Conservation (phyloP, 768 basidiomycete genomes). For the Phallus indusiatus region DNA sequence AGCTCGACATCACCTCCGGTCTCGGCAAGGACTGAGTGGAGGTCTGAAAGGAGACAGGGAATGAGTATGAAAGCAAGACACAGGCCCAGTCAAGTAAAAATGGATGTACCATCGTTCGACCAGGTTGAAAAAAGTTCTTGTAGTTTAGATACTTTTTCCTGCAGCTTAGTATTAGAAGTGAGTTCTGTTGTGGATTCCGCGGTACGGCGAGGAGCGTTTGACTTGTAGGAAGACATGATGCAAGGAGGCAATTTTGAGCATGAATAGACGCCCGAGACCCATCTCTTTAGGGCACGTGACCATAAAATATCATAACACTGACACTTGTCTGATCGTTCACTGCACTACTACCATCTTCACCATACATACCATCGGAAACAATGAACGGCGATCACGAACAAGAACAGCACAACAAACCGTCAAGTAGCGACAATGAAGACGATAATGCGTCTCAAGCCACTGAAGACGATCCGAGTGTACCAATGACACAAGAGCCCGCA, state of each 20-base stretch:
- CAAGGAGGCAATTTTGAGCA: conserved; percentile 8
- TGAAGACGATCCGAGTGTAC: conserved; percentile 75
- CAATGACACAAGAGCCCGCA: conserved; percentile 40
- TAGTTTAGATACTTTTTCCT: conserved; percentile 42
- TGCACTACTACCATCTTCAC: too few relatives aligned
- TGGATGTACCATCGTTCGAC: conserved; percentile 53
- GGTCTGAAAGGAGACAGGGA: conserved; percentile 33
- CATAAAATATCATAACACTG: too few relatives aligned
- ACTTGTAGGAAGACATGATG: conserved; percentile 10
- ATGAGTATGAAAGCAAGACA: conserved; percentile 16
- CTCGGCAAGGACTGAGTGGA: conserved; percentile 59
- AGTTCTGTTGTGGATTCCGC: conserved; percentile 3
- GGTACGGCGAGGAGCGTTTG: conserved; percentile 7
- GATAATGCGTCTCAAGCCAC: conserved; percentile 75
- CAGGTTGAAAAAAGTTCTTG: conserved; percentile 64
- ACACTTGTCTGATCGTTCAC: too few relatives aligned
- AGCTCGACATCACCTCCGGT: conserved; percentile 57
- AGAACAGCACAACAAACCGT: background rate
- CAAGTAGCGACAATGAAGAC: conserved; percentile 36
- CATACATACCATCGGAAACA: background rate
- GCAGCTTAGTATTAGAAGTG: conserved; percentile 1
- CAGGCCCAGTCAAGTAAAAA: conserved; percentile 16
- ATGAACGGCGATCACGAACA: background rate
- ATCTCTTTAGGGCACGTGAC: background rate
- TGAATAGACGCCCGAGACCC: background rate